Conservation (phyloP, 2,329 filamentous ascomycete species). For the Trichoderma sp. region DNA sequence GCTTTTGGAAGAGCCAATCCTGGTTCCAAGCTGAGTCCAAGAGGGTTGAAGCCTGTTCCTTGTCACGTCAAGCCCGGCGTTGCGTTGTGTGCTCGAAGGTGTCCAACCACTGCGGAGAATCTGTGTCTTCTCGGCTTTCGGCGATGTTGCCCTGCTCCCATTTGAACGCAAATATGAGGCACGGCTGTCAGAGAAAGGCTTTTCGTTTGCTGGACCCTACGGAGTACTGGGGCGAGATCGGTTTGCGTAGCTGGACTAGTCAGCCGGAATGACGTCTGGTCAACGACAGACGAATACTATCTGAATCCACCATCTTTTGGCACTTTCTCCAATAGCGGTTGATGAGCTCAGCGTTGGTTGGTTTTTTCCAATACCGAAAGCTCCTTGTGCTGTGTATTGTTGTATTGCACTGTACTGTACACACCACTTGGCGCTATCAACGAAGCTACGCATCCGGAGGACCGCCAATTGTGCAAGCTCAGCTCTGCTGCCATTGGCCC, state of each 20-base stretch:
- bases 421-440: not conserved
- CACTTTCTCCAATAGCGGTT: not conserved
- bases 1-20: slow-evolving; percentile 7
- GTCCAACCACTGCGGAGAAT: slow-evolving; percentile 4
- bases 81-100: not conserved
- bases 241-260: not conserved
- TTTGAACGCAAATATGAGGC: not conserved
- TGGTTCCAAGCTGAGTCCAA: not conserved
- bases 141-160: not conserved
- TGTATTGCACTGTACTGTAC: too few species aligned
- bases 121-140: slow-evolving; percentile 11
- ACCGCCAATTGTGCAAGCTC: not conserved
- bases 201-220: not conserved
- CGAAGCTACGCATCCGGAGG: not conserved
- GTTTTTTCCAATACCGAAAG: not conserved
- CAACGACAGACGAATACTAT: not conserved
- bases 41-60: not conserved
- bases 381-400: not conserved
- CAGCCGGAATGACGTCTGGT: slow-evolving; percentile 2
- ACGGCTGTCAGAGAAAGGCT: not conserved
- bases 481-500: not conserved
- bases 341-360: not conserved
- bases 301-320: not conserved
- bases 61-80: slow-evolving; percentile 3
- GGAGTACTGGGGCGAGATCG: not conserved